Evolutionary conservation across 2,329 filamentous ascomycete genomes (phyloP), one percentile per base, ranked within the genome.

Genomic region (Kalmusia sp.): DNA sequence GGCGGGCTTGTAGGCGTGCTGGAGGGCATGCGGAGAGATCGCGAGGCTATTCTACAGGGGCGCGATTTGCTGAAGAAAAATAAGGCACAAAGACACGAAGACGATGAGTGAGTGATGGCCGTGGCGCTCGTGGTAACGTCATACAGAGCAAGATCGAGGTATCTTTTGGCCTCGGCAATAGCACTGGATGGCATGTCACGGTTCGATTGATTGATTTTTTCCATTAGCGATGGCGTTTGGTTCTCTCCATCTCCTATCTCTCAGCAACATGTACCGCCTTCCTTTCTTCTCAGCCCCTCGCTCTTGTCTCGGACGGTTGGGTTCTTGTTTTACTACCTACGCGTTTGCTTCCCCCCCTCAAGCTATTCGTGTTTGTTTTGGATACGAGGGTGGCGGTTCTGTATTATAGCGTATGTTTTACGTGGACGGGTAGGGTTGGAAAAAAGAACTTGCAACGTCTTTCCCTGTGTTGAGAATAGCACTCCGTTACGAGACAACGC

Each of bases 1-100:
- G 87, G 87, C 33, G 88, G 88, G 0, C 76, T 91, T 15, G 85
- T 89, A 14, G 87, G 76, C 19, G 88, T 90, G n/a, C 75, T 91
- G 25, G 87, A 90, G 59, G 87, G 86, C 24, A 90, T 90, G 87
- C 79, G 85, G 46, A 77, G 79, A 62, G 87, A 90, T 65, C 79
- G 82, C 34, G 80, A 84, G 61, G 52, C 67, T 25, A 71, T 72
- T 8, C 54, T 70, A 7, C 64, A 65, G 3, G 68, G 68, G 1
- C 65, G 57, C 14, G 55, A 64, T 4, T 30, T 49, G 2, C 46
- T 57, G 14, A 53, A 61, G 33, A 49, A 53, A 24, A 41, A 49
- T 7, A 17, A 22, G 12, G 30, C 7, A 17, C 30, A 1, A 6
- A 44, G 45, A 8, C 43, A 30, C n/a, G 54, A 51, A 6, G 61